Conservation (phyloP, 495 filamentous ascomycete genomes). For the Neurospora terricola region DNA sequence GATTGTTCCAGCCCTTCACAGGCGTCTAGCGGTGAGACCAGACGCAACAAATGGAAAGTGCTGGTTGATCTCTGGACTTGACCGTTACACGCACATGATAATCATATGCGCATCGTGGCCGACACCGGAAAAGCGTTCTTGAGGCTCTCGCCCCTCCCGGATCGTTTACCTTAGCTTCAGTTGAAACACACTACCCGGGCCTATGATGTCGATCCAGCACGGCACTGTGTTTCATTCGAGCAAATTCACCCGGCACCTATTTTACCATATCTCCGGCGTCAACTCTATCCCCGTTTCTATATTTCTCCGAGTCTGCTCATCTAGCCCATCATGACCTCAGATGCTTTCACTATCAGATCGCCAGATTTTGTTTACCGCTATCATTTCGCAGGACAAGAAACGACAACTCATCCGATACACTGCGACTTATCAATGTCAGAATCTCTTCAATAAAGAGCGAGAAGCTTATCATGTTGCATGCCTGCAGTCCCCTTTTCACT, state of each 20-base stretch:
- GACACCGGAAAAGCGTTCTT: background rate
- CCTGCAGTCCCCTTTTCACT: background rate
- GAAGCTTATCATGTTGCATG: conserved; percentile 20
- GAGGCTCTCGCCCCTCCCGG: background rate
- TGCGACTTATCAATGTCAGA: background rate
- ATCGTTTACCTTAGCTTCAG: background rate
- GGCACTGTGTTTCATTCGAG: background rate
- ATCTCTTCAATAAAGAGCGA: conserved; percentile 11
- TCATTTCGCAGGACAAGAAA: background rate
- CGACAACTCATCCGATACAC: background rate
- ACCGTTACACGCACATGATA: background rate
- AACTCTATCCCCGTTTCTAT: background rate
- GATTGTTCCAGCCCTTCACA: background rate
- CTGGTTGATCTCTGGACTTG: background rate
- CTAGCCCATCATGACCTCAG: background rate
- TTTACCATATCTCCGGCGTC: background rate
- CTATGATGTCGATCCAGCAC: background rate
- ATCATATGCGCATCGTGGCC: background rate
- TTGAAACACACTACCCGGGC: background rate
- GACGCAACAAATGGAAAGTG: background rate
- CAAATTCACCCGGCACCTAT: background rate
- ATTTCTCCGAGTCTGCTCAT: background rate
- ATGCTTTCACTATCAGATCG: background rate
- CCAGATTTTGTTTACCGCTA: background rate
- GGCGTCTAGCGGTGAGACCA: background rate